phyloP scores from a whole-genome alignment of 2,329 filamentous ascomycete species.

The Fusarium hostae region DNA sequence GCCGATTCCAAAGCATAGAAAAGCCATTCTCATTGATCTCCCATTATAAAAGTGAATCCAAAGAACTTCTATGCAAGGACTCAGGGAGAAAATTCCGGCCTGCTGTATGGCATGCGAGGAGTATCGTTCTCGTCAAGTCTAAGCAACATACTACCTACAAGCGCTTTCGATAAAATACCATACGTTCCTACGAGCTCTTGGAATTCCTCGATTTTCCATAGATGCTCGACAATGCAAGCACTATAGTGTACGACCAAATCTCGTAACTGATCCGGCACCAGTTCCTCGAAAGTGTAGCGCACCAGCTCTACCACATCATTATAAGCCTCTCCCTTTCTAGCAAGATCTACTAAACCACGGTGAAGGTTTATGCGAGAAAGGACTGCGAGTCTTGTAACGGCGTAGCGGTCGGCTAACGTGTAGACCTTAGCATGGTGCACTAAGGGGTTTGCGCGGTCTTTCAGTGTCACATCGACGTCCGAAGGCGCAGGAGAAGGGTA shows the following conservation, averaged over 20 bases:
- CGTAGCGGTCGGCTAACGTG: not conserved
- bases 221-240: not conserved
- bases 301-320: not conserved
- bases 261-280: not conserved
- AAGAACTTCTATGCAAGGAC: too few species aligned
- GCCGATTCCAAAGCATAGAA: too few species aligned
- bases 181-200: not conserved
- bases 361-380: not conserved
- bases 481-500: too few species aligned
- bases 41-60: too few species aligned
- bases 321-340: too few species aligned
- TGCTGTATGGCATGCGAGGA: too few species aligned
- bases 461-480: too few species aligned
- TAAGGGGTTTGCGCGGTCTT: not conserved
- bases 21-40: too few species aligned
- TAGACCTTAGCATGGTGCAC: slow-evolving; percentile 2
- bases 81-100: too few species aligned
- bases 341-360: not conserved
- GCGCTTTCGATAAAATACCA: not conserved
- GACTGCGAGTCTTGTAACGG: not conserved
- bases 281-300: not conserved
- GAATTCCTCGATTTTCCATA: not conserved
- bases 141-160: too few species aligned
- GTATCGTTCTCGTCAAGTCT: too few species aligned
- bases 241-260: not conserved